phyloP scores from a whole-genome alignment of 2,329 filamentous ascomycete species.

The Tolypocladium inflatum region DNA sequence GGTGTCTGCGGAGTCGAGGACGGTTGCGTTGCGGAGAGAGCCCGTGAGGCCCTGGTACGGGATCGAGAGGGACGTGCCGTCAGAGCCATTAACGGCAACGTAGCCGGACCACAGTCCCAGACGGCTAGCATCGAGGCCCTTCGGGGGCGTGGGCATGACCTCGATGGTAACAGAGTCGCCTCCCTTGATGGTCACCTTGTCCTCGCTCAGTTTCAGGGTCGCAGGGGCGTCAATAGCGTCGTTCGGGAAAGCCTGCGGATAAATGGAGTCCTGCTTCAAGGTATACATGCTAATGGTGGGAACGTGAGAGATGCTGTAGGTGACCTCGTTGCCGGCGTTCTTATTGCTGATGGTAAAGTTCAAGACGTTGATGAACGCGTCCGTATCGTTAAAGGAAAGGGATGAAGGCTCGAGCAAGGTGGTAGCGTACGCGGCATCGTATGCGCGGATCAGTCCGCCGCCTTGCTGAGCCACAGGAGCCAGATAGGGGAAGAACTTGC shows the following conservation, averaged over 20 bases:
- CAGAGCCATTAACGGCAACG: constrained; percentile 8
- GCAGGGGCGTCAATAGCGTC: constrained; percentile 27
- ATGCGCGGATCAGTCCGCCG: constrained; percentile 33
- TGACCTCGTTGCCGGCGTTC: constrained; percentile 35
- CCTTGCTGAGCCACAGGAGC: constrained; percentile 48
- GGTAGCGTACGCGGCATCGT: constrained; percentile 42
- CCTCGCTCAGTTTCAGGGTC: constrained; percentile 4
- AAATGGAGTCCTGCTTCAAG: constrained; percentile 16
- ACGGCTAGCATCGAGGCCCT: not conserved
- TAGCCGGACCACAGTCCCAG: constrained; percentile 6
- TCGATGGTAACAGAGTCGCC: not conserved
- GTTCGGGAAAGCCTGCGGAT: constrained; percentile 28
- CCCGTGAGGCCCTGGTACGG: constrained; percentile 24
- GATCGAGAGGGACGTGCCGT: constrained; percentile 18
- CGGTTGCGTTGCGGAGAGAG: constrained; percentile 20
- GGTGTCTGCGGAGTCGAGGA: constrained; percentile 21
- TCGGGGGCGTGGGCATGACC: constrained; percentile 1
- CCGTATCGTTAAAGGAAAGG: constrained; percentile 51
- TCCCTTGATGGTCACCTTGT: not conserved
- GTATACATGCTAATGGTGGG: constrained; percentile 42
- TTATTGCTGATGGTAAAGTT: constrained; percentile 44
- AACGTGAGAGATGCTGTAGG: constrained; percentile 38
- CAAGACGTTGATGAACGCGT: constrained; percentile 33
- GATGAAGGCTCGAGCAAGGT: constrained; percentile 39
- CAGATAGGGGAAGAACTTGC: constrained; percentile 18